Evolutionary conservation across 2,329 filamentous ascomycete genomes (phyloP), one percentile per base, ranked within the genome.

Genomic region (Tolypocladium nubicola): DNA sequence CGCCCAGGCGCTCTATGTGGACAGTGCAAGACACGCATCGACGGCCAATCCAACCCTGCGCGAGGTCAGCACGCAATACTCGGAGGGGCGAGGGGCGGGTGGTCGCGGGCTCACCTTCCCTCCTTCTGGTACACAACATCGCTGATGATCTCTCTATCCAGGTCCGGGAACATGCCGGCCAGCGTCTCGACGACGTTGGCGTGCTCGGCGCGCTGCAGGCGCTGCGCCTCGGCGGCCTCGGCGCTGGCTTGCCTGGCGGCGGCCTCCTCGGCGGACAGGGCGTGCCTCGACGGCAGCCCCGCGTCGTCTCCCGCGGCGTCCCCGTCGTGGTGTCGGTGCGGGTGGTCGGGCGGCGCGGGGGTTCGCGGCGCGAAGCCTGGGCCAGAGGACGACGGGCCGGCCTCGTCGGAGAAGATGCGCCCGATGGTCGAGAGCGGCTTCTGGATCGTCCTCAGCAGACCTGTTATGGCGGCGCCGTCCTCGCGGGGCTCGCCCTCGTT

Each of bases 101-200:
- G 47, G 19, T 3, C 4, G 30, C 9, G 37, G 38, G 82, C 88
- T 76, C 72, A 93, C 90, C 90, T 84, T 69, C 94, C 95, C 73
- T 97, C 87, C 74, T 99, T 97, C 76, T 95, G 85, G 70, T 93
- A 86, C 33, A 99, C 94, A 45, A 99, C 94, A 74, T 99, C 94
- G 66, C 92, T 92, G 68, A 99, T 97, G 41, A 99, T 82, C 53
- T 99, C 95, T 66, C 85, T 84, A 71, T 99, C 94, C 54, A 99
- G 77, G 68, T 95, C 91, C 1, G 94, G 94, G 70, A 99, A 99
- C 94, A 99, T 99, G 65, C 90, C 88, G 53, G 90, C 86, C 58
- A 99, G 75, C 40, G 94, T 97, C 73, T 97, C 94, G 3, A 97
- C 93, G 9, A 99, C 86, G 65, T 91, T 93, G 56, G 84, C 79